These are phyloP conservation scores for Penicillium simplicissimum DNA, from an alignment of 495 filamentous ascomycete genomes.

Conservation along the genomic window DNA sequence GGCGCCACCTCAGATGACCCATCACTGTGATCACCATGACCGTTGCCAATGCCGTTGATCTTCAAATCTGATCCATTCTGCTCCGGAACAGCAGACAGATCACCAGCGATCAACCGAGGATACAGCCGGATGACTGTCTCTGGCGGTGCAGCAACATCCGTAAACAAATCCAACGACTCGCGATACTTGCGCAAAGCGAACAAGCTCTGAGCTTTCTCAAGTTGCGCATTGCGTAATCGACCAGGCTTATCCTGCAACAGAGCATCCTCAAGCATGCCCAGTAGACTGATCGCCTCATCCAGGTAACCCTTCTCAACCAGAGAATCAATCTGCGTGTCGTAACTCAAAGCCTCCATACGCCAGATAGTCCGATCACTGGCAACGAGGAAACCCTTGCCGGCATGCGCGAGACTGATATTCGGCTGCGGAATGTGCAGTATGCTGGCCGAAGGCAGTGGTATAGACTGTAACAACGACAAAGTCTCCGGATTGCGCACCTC, in stretches of 20 bases:
- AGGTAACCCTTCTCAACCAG: conserved; percentile 73
- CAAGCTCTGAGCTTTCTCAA: conserved; percentile 82
- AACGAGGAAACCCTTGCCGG: conserved; percentile 91
- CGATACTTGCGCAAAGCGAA: conserved; percentile 83
- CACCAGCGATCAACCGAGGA: conserved; percentile 79
- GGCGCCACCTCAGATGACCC: conserved; percentile 23
- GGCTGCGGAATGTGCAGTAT: conserved; percentile 92
- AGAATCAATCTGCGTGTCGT: conserved; percentile 87
- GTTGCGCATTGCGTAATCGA: conserved; percentile 77
- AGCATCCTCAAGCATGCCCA: conserved; percentile 89
- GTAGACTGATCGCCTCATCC: conserved; percentile 89
- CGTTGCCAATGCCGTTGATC: conserved; percentile 41
- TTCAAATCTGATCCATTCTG: conserved; percentile 46
- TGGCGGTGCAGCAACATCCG: conserved; percentile 82
- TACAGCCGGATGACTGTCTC: conserved; percentile 86
- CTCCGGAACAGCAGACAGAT: conserved; percentile 59
- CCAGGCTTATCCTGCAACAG: conserved; percentile 80
- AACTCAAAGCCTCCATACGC: conserved; percentile 93
- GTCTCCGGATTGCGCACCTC: conserved; percentile 95
- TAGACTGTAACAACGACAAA: conserved; percentile 79
- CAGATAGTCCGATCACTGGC: conserved; percentile 86
- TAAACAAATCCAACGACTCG: conserved; percentile 89
- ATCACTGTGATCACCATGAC: conserved; percentile 25
- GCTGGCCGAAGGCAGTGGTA: conserved; percentile 74
- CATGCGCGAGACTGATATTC: conserved; percentile 87